Percentiles rank a stretch among this genome's conserved stretches.
These are phyloP conservation scores for Melaleuca quinquenervia DNA, from an alignment of 345 rosid genomes.

Conservation along the genomic window DNA sequence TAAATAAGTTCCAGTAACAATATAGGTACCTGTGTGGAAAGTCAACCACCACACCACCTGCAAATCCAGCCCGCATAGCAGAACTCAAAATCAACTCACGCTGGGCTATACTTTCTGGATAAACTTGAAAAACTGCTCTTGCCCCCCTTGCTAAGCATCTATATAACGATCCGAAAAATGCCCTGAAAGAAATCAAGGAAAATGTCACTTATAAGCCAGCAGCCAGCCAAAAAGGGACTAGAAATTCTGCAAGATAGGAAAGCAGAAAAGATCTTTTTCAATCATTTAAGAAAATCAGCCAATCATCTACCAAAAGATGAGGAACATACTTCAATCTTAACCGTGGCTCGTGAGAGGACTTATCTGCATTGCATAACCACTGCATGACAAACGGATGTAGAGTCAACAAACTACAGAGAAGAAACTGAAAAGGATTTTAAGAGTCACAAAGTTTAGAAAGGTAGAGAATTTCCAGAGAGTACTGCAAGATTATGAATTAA, in stretches of 20 bases:
- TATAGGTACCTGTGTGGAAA: conserved; percentile 75
- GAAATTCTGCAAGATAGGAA: neutral
- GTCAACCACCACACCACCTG: conserved; percentile 89
- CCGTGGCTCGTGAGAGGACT: conserved; percentile 88
- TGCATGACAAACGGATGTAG: conserved; percentile 11
- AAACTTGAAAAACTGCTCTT: conserved; percentile 84
- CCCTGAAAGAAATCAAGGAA: conserved; percentile 23
- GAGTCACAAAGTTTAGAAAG: neutral
- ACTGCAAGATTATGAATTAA: neutral
- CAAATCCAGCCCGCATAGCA: conserved; percentile 87
- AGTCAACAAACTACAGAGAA: neutral
- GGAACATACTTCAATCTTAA: conserved; percentile 69
- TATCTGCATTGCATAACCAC: conserved; percentile 99
- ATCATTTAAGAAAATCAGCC: neutral
- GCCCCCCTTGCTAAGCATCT: conserved; percentile 83
- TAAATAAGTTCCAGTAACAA: neutral
- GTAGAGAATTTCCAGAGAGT: neutral
- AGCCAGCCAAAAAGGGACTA: neutral
- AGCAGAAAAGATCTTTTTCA: neutral
- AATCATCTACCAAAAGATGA: neutral
- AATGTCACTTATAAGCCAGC: no score
- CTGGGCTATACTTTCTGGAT: conserved; percentile 77
- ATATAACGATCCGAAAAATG: conserved; percentile 81
- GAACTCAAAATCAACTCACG: conserved; percentile 70
- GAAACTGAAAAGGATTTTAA: neutral